phyloP scores from a whole-genome alignment of 202 grass and related monocot genomes.

The Hordeum pubiflorum region DNA sequence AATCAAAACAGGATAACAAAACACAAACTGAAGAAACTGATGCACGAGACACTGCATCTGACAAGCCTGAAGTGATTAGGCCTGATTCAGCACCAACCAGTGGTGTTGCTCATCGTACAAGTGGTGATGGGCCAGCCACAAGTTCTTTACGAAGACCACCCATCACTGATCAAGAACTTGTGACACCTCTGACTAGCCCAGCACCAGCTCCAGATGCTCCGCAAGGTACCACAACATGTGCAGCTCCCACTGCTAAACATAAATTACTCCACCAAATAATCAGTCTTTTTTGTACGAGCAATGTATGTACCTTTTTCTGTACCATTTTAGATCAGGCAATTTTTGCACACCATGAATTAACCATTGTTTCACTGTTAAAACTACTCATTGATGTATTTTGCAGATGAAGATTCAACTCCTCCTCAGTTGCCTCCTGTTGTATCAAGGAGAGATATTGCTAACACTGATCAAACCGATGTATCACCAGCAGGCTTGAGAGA shows the following conservation, averaged over 20 bases:
- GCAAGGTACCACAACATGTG: conserved; percentile 10
- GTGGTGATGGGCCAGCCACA: neutral
- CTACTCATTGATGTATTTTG: neutral
- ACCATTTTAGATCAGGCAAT: neutral
- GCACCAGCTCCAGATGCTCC: neutral
- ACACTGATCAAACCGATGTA: neutral
- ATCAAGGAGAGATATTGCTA: neutral
- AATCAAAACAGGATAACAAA: neutral
- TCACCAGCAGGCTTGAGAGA: neutral
- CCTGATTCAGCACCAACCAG: neutral
- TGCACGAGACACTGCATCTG: neutral
- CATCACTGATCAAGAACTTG: neutral
- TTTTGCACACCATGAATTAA: neutral
- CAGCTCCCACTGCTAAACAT: neutral
- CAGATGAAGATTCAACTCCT: neutral
- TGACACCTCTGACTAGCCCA: neutral
- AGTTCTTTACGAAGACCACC: neutral
- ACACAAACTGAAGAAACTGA: conserved; percentile 22
- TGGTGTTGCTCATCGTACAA: neutral
- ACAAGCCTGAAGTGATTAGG: neutral
- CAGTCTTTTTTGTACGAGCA: neutral
- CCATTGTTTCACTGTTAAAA: neutral
- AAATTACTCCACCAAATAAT: neutral
- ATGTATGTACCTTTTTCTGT: neutral
- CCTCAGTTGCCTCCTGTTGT: too few species aligned